Evolutionary conservation across 495 filamentous ascomycete species (phyloP), one percentile per base, ranked within the genome.

Genomic region (Xylaria castorea): DNA sequence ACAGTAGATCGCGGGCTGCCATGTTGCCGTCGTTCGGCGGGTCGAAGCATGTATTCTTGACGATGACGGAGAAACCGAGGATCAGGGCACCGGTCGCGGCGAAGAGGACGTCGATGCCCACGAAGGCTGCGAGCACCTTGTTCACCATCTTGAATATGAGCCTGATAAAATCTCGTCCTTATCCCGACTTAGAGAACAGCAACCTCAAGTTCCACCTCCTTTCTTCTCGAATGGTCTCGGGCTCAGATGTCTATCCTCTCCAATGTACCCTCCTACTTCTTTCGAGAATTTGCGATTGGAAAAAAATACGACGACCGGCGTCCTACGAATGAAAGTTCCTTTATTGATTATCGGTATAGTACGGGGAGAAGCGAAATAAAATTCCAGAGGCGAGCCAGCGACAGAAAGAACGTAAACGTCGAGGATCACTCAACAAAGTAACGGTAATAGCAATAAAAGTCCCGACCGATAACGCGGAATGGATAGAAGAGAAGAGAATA

Each of bases 1-100:
- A 87, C 40, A 94, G 78, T 36, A 94, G 76, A 75, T 91, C 85
- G 65, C 86, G 82, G 42, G 91, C 91, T 22, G 91, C 89, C 83
- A 91, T 72, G 79, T 80, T 66, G 80, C 82, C 77, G 80, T 92
- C 72, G 76, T 81, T 68, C 73, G 83, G 72, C 74, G 75, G 40
- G 78, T 82, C 79, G 84, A 82, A 75, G 79, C 82, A 74, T 78
- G 82, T 81, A 82, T 85, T 81, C 84, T 87, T 68, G 69, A 86
- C 85, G 71, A 90, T 83, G 75, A 93, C 75, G 27, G 89, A 88
- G 74, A 91, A 91, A 67, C 83, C 86, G 68, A 93, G 75, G 71
- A 93, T 84, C 66, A 93, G 82, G 66, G 84, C 85, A 73, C 92
- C 92, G 70, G 88, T 88, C 25, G 83, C 78, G 25, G 91, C 81